Evolutionary conservation across 176 grass and related monocot species (phyloP).

Genomic region (Oropetium thomaeum): DNA sequence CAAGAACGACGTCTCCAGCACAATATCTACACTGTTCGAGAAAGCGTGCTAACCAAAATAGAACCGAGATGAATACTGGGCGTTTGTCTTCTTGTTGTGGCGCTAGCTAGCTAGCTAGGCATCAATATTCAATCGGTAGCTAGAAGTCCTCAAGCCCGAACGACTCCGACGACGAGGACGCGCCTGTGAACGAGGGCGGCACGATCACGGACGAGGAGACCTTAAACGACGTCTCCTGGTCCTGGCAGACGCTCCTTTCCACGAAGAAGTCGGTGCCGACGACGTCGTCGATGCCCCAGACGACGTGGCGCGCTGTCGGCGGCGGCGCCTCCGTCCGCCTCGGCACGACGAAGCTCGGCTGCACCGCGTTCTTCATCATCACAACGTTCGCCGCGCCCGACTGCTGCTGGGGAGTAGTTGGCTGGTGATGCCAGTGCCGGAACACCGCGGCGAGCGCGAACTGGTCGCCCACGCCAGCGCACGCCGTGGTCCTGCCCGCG

Average conservation of each 20-base stretch:
- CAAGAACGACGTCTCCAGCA: not conserved
- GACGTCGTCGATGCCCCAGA: not conserved
- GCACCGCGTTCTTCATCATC: slow-evolving; percentile 40
- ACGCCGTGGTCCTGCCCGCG: slow-evolving; percentile 17
- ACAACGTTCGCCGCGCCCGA: too few species aligned
- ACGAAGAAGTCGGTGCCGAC: not conserved
- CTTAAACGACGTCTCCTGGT: slow-evolving; percentile 33
- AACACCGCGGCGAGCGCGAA: slow-evolving; percentile 61
- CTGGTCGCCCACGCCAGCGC: slow-evolving; percentile 35
- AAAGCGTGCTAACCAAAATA: not conserved
- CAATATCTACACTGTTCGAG: slow-evolving; percentile 13
- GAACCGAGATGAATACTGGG: not conserved
- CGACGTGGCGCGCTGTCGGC: not conserved
- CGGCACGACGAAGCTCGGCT: slow-evolving; percentile 70
- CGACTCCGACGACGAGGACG: not conserved
- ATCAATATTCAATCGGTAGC: too few species aligned
- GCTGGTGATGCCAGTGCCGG: slow-evolving; percentile 11
- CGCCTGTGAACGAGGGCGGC: slow-evolving; percentile 46
- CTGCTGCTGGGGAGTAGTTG: too few species aligned
- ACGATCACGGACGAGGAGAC: slow-evolving; percentile 68
- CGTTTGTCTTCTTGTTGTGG: too few species aligned
- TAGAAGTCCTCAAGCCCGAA: slow-evolving; percentile 30
- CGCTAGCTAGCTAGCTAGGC: too few species aligned
- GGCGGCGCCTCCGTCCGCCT: slow-evolving; percentile 32
- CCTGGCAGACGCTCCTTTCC: not conserved